Percentiles rank a stretch among this genome's conserved stretches.
These are phyloP conservation scores for Blastocystis sp. DNA, from an alignment of 352 stramenopile species.

Conservation along the genomic window DNA sequence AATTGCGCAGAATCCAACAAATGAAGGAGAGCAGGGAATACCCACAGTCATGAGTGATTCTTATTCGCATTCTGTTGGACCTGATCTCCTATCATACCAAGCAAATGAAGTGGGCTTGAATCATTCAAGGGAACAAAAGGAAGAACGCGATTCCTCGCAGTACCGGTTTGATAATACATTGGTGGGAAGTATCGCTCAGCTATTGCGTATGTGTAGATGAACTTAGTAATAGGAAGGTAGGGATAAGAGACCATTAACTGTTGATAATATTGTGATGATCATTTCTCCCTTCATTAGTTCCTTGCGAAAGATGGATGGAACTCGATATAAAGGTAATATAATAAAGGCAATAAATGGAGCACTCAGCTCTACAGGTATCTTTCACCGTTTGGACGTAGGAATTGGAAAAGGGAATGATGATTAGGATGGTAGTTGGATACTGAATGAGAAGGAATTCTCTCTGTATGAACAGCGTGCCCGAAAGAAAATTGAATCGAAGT, in stretches of 20 bases:
- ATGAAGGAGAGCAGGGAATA: background rate
- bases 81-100: constrained; percentile 5
- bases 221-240: background rate
- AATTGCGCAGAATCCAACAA: background rate
- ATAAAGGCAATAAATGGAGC: constrained; percentile 42
- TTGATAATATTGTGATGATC: constrained; percentile 7
- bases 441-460: background rate
- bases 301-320: constrained; percentile 36
- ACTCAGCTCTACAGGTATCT: constrained; percentile 36
- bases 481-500: constrained; percentile 32
- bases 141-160: background rate
- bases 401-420: background rate
- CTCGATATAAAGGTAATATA: constrained; percentile 37
- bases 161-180: constrained; percentile 13
- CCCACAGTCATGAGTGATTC: background rate
- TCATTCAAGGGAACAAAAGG: background rate
- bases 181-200: constrained; percentile 21
- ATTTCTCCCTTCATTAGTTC: background rate
- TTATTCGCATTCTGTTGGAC: background rate
- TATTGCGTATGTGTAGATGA: background rate
- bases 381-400: constrained; percentile 6
- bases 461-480: constrained; percentile 17
- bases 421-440: constrained; percentile 2
- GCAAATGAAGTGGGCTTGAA: background rate
- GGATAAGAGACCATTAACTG: background rate